Evolutionary conservation across 495 filamentous ascomycete genomes (phyloP), one percentile per base, ranked within the genome.

Genomic region (Lophiotrema nucula): DNA sequence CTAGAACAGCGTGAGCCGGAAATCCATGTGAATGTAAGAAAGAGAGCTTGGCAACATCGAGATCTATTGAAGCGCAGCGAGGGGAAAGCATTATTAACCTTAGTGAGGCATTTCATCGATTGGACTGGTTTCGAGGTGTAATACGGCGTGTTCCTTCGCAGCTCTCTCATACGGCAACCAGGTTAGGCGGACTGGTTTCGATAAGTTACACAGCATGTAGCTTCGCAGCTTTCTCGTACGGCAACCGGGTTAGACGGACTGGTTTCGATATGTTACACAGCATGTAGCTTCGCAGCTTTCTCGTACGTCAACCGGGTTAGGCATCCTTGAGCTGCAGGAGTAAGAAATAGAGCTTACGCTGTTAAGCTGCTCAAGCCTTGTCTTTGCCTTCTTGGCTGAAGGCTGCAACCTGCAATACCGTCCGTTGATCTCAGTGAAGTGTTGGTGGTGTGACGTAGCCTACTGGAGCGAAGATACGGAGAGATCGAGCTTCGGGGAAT

Each of bases 81-180:
- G 21, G 43, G n/a, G 25, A 47, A 47, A 24, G 43, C 43, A 23
- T 16, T n/a, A 47, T 47, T 22, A 47, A 22, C 43, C 18, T 47
- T 47, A 22, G 25, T 47, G 43, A 47, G 10, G 43, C 43, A 47
- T 47, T 47, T 47, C 25, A 47, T 47, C 25, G 21, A 47, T 47
- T 47, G 43, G 43, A 23, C 43, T 22, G 43, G 43, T 47, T 47
- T 25, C 43, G 21, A 24, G 21, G 43, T 25, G 43, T 47, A n/a
- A 47, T 22, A 47, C n/a, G 39, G 19, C 39, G 19, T 43, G 39
- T 16, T 10, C 8, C 39, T 43, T 43, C 31, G 31, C 43, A 47
- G 21, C 10, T 5, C 21, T 24, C 43, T 47, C 43, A 22, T 47
- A 22, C 43, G 25, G 43, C 39, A 43, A 43, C 39, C 39, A 16